Percentiles rank a stretch among this genome's conserved stretches.
phyloP scores from a whole-genome alignment of 2,329 filamentous ascomycete species.

The Neopestalotiopsis rosae region DNA sequence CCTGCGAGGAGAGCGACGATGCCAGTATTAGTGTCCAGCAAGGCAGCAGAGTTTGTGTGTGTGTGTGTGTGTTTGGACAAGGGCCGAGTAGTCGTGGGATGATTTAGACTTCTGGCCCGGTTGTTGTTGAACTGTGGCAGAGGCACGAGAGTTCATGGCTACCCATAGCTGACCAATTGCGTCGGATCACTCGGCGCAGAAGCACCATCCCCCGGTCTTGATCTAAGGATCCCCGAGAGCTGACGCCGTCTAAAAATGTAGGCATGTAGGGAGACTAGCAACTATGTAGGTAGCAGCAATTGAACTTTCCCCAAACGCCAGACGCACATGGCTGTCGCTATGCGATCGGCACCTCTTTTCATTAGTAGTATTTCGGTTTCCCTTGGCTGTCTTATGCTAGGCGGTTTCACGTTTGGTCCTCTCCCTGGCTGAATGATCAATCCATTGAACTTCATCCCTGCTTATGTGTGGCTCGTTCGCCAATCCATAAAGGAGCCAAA shows the following conservation, averaged over 20 bases:
- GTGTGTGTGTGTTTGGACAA: background rate
- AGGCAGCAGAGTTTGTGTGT: background rate
- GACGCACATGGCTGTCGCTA: background rate
- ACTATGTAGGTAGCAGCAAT: background rate
- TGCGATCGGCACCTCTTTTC: background rate
- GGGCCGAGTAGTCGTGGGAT: background rate
- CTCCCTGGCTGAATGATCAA: background rate
- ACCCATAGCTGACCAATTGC: background rate
- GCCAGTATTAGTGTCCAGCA: background rate
- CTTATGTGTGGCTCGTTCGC: background rate
- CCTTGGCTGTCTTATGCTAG: conserved; percentile 15
- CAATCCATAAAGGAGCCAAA: conserved; percentile 9
- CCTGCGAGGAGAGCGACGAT: background rate
- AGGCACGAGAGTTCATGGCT: conserved; percentile 1
- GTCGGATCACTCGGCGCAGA: background rate
- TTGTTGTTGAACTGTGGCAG: background rate
- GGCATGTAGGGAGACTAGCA: background rate
- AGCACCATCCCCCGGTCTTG: background rate
- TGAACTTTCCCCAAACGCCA: background rate
- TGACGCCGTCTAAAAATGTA: background rate
- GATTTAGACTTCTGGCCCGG: conserved; percentile 2
- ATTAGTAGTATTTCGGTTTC: background rate
- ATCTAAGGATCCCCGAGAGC: background rate
- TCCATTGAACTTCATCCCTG: conserved; percentile 6
- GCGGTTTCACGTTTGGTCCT: background rate